Evolutionary conservation across 2,329 filamentous ascomycete genomes (phyloP), one percentile per base, ranked within the genome.

Genomic region (Xylaria sp.): DNA sequence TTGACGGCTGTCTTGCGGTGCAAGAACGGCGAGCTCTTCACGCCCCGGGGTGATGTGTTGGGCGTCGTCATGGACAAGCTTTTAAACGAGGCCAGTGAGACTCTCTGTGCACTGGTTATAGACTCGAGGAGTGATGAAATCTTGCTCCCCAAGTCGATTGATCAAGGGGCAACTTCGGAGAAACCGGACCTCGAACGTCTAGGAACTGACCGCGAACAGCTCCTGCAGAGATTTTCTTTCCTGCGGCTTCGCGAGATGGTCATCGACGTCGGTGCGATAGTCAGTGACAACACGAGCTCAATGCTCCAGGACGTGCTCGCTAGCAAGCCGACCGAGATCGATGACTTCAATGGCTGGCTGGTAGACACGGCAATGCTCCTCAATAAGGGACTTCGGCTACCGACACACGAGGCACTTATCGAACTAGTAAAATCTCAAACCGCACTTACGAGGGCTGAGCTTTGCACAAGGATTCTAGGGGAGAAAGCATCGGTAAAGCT

Each of bases 1-100:
- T 81, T 98, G n/a, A 96, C 93, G 0, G 91, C 90, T 0, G 81
- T 98, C 9, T 83, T 96, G 64, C 86, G 92, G 62, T 91, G 90
- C 77, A 88, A 88, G 69, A 98, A 98, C 73, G 93, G 94, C n/a
- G 85, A 85, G 4, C 79, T 98, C 0, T 88, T 97, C 17, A 85
- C 85, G 70, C 87, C 89, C 69, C 83, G 84, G 67, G 71, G 75
- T 17, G 75, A 78, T 7, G 79, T 83, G 14, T 76, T 92, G 17
- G 85, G 85, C 0, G 83, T 82, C 30, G 83, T 92, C 4, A 90
- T 94, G 76, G 88, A 91, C 53, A 81, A 88, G 27, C 84, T 98
- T 3, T 82, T 97, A 5, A 81, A 83, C n/a, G 94, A 98, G 76
- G 90, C 92, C 4, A 91, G 89, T 58, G 82, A 85, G 27, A 89